These are phyloP conservation scores for Durotheca rogersii DNA, from an alignment of 495 filamentous ascomycete species.

Conservation along the genomic window DNA sequence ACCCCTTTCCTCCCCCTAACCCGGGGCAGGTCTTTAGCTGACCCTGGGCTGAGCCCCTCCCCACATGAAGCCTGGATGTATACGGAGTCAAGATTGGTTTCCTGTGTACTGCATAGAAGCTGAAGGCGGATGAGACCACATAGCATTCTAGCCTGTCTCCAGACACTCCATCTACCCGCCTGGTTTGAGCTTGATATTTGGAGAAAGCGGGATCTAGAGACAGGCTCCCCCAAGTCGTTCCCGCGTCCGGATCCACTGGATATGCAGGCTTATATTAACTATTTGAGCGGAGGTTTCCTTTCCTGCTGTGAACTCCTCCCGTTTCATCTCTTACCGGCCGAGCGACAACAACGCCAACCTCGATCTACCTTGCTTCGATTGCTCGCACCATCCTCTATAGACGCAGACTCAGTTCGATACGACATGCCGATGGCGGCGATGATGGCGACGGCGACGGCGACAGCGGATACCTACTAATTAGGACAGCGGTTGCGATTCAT, in stretches of 20 bases:
- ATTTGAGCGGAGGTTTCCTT: slow-evolving; percentile 7
- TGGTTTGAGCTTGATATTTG: slow-evolving; percentile 21
- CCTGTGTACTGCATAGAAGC: slow-evolving; percentile 7
- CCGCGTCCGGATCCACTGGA: slow-evolving; percentile 21
- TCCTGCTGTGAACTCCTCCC: slow-evolving; percentile 1
- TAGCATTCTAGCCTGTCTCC: slow-evolving; percentile 18
- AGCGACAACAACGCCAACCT: not conserved
- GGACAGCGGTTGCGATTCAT: not conserved
- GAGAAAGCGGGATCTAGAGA: slow-evolving; percentile 28
- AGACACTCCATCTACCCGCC: slow-evolving; percentile 18
- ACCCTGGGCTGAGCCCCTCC: slow-evolving; percentile 9
- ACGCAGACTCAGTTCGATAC: slow-evolving; percentile 1
- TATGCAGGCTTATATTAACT: slow-evolving; percentile 8
- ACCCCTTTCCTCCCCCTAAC: slow-evolving; percentile 12
- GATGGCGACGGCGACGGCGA: not conserved
- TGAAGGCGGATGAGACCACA: not conserved
- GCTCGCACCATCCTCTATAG: not conserved
- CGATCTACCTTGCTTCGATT: not conserved
- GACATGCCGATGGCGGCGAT: not conserved
- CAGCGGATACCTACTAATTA: too few relatives aligned
- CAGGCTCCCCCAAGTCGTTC: slow-evolving; percentile 12
- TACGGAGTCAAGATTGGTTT: slow-evolving; percentile 22
- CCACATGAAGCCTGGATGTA: slow-evolving; percentile 16
- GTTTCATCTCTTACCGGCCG: not conserved
- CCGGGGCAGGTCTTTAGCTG: slow-evolving; percentile 11